phyloP scores from a whole-genome alignment of 2,329 filamentous ascomycete genomes.

The Dichotomopilus funicola region DNA sequence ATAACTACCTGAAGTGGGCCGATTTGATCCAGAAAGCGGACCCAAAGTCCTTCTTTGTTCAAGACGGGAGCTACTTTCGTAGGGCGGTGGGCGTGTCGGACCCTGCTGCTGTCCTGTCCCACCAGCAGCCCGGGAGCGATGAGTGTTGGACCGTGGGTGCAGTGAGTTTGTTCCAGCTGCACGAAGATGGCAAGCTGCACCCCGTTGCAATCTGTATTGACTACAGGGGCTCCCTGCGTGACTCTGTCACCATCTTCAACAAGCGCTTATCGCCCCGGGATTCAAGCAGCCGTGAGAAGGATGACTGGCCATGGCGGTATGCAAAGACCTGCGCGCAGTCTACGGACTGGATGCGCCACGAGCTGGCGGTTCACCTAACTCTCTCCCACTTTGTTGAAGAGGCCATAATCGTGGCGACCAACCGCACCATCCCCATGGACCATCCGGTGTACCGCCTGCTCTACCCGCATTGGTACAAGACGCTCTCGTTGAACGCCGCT shows the following conservation, averaged over 20 bases:
- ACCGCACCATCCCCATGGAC: slow-evolving; percentile 35
- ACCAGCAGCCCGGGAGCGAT: slow-evolving; percentile 26
- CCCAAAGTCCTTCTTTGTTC: slow-evolving; percentile 33
- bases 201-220: slow-evolving; percentile 44
- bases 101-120: slow-evolving; percentile 24
- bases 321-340: slow-evolving; percentile 44
- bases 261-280: slow-evolving; percentile 32
- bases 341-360: slow-evolving; percentile 43
- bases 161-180: slow-evolving; percentile 39
- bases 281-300: slow-evolving; percentile 29
- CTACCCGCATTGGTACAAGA: slow-evolving; percentile 44
- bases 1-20: slow-evolving; percentile 30
- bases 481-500: slow-evolving; percentile 42
- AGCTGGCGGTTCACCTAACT: slow-evolving; percentile 40
- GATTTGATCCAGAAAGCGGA: slow-evolving; percentile 26
- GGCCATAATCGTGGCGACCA: slow-evolving; percentile 40
- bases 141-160: slow-evolving; percentile 34
- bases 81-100: slow-evolving; percentile 29
- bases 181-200: slow-evolving; percentile 39
- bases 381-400: slow-evolving; percentile 43
- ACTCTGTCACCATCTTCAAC: slow-evolving; percentile 46
- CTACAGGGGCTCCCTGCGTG: slow-evolving; percentile 36
- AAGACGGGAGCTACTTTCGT: slow-evolving; percentile 40
- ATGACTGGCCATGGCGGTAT: slow-evolving; percentile 47
- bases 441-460: slow-evolving; percentile 40